phyloP scores from a whole-genome alignment of 768 basidiomycete species.

The Panus rudis region DNA sequence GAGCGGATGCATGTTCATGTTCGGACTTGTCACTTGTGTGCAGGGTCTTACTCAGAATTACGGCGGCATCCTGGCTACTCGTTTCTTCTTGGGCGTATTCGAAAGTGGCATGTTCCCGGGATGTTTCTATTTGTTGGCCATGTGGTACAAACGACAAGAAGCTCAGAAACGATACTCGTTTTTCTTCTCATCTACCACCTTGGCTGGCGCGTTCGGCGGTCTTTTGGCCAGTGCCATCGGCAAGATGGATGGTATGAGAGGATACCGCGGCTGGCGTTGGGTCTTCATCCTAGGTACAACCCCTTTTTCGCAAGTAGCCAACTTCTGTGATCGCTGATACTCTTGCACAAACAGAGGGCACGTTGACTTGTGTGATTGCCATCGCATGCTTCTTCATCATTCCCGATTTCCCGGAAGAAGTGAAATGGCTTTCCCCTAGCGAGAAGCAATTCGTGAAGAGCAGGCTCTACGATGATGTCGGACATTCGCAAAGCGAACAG shows the following conservation, averaged over 20 bases:
- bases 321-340: neutral
- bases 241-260: slow-evolving; percentile 26
- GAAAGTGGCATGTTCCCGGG: slow-evolving; percentile 26
- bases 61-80: slow-evolving; percentile 30
- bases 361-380: slow-evolving; percentile 28
- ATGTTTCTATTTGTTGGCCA: slow-evolving; percentile 27
- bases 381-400: slow-evolving; percentile 27
- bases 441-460: slow-evolving; percentile 25
- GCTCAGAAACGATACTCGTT: slow-evolving; percentile 28
- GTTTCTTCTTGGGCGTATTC: slow-evolving; percentile 28
- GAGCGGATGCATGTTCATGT: slow-evolving; percentile 28
- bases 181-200: slow-evolving; percentile 34
- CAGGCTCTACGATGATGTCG: slow-evolving; percentile 23
- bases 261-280: slow-evolving; percentile 26
- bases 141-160: slow-evolving; percentile 33
- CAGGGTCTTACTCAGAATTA: slow-evolving; percentile 26
- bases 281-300: slow-evolving; percentile 27
- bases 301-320: too few relatives aligned
- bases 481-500: slow-evolving; percentile 18
- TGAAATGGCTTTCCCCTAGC: slow-evolving; percentile 25
- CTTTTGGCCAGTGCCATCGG: slow-evolving; percentile 26
- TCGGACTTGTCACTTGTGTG: slow-evolving; percentile 30
- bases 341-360: slow-evolving; percentile 22
- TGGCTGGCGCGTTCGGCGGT: slow-evolving; percentile 33
- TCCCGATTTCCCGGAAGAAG: slow-evolving; percentile 26